Base-by-base conservation (phyloP, 345 rosid genomes). In the Eucalyptus pauciflora region DNA sequence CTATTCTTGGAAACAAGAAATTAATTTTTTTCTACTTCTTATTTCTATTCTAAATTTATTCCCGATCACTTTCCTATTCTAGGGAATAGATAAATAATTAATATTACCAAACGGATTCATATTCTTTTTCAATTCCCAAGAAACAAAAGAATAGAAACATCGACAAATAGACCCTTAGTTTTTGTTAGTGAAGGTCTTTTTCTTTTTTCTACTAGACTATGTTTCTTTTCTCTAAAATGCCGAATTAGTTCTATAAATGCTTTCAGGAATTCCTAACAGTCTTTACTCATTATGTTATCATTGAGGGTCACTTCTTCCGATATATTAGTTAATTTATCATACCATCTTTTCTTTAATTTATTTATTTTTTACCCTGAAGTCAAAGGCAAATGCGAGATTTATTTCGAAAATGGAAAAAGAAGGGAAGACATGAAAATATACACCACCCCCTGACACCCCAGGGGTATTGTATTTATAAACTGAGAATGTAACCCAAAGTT, bases 301-400 rank as follows among this genome's bases (percentile, higher is more conserved):
- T 58, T 3, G 1, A 25, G 13, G 22, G n/a, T 10, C 64, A 58
- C 64, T 58, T 94, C 0, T 93, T 93, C 46, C 92, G 92, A 50
- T 93, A 91, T 92, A 92, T 93, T 94, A 94, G 94, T 58, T 94
- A 93, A 58, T 58, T 58, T 24, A 58, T 58, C 0, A 4, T 10
- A 24, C 64, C 24, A 7, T 3, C 29, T 22, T 24, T 56, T 56
- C 60, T 54, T 56, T 22, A 9, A 1, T 56, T 22, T 56, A 37
- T 37, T 37, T 37, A 37, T 3, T 51, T 51, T 51, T 17, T 51
- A 14, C 13, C 62, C 6, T 1, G 29, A 58, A 25, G n/a, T 58
- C 14, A 10, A 56, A 56, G 29, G 62, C 29, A 22, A 24, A 56
- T 5, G 62, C 1, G 13, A 56, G 6, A 56, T 22, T 56, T 24